Evolutionary conservation across 2,329 filamentous ascomycete genomes (phyloP), one percentile per base, ranked within the genome.

Genomic region (Tolypocladium pustulatum): DNA sequence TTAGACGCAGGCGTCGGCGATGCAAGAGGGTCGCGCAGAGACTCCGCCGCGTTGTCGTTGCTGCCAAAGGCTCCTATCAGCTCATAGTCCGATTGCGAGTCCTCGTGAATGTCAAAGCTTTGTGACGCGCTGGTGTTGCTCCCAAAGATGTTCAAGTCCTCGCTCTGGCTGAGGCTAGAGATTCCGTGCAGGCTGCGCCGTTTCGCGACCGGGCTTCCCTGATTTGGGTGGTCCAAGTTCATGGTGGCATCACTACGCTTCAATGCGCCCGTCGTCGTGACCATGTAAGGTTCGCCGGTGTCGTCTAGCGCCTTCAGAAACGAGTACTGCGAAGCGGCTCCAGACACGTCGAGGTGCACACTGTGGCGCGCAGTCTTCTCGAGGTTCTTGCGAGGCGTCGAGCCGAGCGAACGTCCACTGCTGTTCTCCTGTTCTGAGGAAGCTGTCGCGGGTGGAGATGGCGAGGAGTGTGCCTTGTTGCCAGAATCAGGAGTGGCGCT

Each of bases 221-320:
- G 79, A 65, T 82, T 87, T 34, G 85, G 80, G 63, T 90, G 88
- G 67, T 96, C 92, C 55, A 95, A 76, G 67, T 90, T 91, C 89
- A 96, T 93, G 56, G 88, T 87, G 51, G 89, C 88, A 75, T 97
- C 93, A 68, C 88, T 93, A 66, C 94, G 86, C 80, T 97, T 97
- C 65, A 97, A 76, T 6, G 93, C 92, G 69, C 93, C 96, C 7
- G 88, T 86, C 38, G 66, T 69, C 40, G 69, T 64, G 54, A 67
- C 63, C 69, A 71, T 70, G 57, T 65, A 66, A 58, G 61, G 61
- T 36, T 73, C 69, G 56, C 58, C 65, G 54, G 73, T 76, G 22
- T 71, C 70, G 56, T 84, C 81, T 20, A 78, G 68, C n/a, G 82
- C 70, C 62, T 80, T 80, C 51, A 81, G 72, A 37, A 81, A 72